Evolutionary conservation across 805 yeast genomes (phyloP).

Genomic region (Sporopachydermia quercuum): DNA sequence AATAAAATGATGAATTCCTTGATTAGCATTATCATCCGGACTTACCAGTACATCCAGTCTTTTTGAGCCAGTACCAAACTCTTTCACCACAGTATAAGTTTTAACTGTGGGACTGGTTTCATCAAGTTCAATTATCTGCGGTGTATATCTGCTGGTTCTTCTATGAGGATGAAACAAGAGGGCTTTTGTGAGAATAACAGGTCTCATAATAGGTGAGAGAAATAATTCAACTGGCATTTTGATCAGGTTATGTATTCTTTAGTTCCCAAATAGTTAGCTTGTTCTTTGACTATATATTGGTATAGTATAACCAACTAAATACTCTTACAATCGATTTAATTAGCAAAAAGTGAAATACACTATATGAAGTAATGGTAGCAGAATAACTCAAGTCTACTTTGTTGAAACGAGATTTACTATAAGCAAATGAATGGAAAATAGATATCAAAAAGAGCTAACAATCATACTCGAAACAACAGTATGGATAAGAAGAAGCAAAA

Average conservation of each 20-base stretch:
- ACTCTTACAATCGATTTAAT: no score
- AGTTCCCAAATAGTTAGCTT: no score
- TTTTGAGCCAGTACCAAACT: slow-evolving; percentile 50
- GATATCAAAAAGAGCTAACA: no score
- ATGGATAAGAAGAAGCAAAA: no score
- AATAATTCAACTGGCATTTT: slow-evolving; percentile 46
- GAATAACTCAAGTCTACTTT: no score
- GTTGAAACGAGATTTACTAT: no score
- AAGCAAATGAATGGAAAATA: no score
- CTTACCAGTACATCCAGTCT: slow-evolving; percentile 33
- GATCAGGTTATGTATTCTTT: slow-evolving; percentile 1
- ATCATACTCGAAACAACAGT: no score
- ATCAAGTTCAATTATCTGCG: slow-evolving; percentile 31
- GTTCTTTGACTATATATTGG: no score
- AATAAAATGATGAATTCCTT: slow-evolving; percentile 35
- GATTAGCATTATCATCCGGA: slow-evolving; percentile 23
- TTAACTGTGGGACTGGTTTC: slow-evolving; percentile 19
- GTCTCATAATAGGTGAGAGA: slow-evolving; percentile 45
- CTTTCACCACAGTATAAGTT: slow-evolving; percentile 33
- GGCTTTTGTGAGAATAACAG: slow-evolving; percentile 40
- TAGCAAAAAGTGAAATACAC: no score
- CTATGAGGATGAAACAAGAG: slow-evolving; percentile 41
- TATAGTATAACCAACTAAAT: no score
- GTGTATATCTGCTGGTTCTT: slow-evolving; percentile 39
- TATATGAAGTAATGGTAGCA: no score